Base-by-base conservation (phyloP, 1,139 yeast genomes). In the Lodderomyces oxycetoniae region DNA sequence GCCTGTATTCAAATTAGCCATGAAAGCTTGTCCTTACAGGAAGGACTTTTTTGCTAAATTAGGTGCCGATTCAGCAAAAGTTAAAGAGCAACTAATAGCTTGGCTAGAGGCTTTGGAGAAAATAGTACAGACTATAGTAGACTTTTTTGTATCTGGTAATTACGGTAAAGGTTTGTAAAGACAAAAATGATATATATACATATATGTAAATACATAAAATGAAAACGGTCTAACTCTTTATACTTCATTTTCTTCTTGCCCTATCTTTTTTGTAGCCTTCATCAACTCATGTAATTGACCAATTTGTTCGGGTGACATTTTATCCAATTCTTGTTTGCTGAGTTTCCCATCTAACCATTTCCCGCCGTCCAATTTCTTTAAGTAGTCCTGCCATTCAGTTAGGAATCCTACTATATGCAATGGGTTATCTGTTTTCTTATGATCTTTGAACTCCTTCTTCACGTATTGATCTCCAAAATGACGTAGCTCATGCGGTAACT, bases 11-110 rank as follows among this genome's bases (percentile, higher is more conserved):
- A 85, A 84, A 70, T 71, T 88, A 55, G 96, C 96, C 37, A 87
- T 87, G 96, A 85, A 85, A 60, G 94, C 95, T 2, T 86, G 95
- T 60, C 96, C 96, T 21, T 87, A 85, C 63, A 77, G 96, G 65
- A 79, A 78, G 57, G 95, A 79, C 52, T 85, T 87, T 53, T 87
- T 86, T 52, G 79, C 59, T 40, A 87, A 86, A 65, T 71, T 87
- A 48, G 95, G 95, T 34, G 61, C 67, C 17, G 85, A 79, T 54
- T 81, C 77, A 55, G 77, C 63, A 23, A 75, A 72, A 54, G 95
- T 88, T 17, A 50, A 59, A 33, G 66, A 61, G 43, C 89, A 86
- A 61, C 69, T 87, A 51, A 63, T 59, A 39, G 75, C 52, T 23
- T 87, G 96, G 96, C 71, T 88, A 45, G 68, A 60, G 38, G 91